Base-by-base conservation (phyloP, 1,139 yeast genomes). In the Candida tetrigidarum region DNA sequence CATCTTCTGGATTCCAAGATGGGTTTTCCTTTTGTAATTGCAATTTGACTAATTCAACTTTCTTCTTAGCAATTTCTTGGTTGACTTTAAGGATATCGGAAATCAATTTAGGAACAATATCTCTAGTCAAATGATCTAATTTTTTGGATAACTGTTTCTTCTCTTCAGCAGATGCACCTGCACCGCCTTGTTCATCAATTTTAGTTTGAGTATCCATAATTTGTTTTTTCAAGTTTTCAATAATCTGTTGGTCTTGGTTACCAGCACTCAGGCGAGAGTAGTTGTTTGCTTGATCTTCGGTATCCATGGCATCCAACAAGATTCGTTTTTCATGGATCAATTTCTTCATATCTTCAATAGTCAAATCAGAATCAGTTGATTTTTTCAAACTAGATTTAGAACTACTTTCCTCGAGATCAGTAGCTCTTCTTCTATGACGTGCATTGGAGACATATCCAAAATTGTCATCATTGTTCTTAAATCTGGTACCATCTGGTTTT, bases 281-380 rank as follows among this genome's bases (percentile, higher is more conserved):
- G 34, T 36, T 37, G 10, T 35, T 41, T 12, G 47, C 84, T 47
- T 79, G 83, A 56, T 84, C 95, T 53, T 79, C 78, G 1, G 84
- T 80, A 59, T 87, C 95, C 53, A 86, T 66, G 1, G 95, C 93
- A 51, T 80, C 86, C 41, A 88, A 69, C 42, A 86, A 59, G 46
- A 85, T 83, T 55, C 80, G 76, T 72, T 86, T 86, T 60, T 88
- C 95, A 39, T 80, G 79, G 42, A 88, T 77, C 50, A 74, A 65
- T 58, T 84, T 86, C 55, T 78, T 80, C 56, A 87, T 72, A 19
- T 81, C 83, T 2, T 74, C 78, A 41, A 78, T 63, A 9, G 75
- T 48, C 52, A 71, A 62, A 47, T 65, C 67, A 3, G 61, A 52
- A 41, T 67, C 66, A 15, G 62, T 51, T 0, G 73, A 63, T 10